Base-by-base conservation (phyloP, 1,284 basidiomycete species). In the Cystobasidium slooffiae region DNA sequence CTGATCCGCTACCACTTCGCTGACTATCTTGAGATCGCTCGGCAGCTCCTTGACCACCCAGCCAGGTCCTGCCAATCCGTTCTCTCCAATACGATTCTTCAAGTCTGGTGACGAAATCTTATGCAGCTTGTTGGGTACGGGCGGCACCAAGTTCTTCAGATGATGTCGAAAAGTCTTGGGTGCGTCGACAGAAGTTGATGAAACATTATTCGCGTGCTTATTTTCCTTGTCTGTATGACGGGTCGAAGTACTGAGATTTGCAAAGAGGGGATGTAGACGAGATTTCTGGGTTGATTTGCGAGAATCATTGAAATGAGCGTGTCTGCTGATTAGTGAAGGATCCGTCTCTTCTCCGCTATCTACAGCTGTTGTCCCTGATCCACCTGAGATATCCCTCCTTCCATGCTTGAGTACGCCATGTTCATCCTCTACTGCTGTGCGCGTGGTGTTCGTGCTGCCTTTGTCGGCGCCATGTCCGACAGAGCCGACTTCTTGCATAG, bases 1-100 rank as follows among this genome's bases (percentile, higher is more conserved):
- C 39, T 91, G 90, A 51, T 87, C 87, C 77, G 92, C 89, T 37
- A 96, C 88, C 10, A 92, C 91, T 79, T 93, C 91, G 9, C 97
- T 84, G 77, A 94, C 94, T 79, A 89, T 87, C 72, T 89, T 88
- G 67, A 97, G 81, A 79, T 94, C 93, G 73, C 93, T 91, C 7
- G 94, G 94, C 20, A 66, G 31, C 16, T 66, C 64, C 39, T 53
- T 66, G 10, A 66, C 49, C 8, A 66, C 20, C 64, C 64, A 66
- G 3, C 41, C 49, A 39, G 47, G 64, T 20, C 64, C 44, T 49
- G 56, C 4, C 52, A 22, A 9, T 49, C 61, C 61, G 3, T 18
- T 31, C 12, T 18, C 39, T 41, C 59, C 39, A 61, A 41, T 43
- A 14, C 53, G 12, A 44, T 55, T 22, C 74, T 65, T 68, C 53